Evolutionary conservation across 164 flowering plant species (phyloP).

Genomic region (Nelumbo lutea): DNA sequence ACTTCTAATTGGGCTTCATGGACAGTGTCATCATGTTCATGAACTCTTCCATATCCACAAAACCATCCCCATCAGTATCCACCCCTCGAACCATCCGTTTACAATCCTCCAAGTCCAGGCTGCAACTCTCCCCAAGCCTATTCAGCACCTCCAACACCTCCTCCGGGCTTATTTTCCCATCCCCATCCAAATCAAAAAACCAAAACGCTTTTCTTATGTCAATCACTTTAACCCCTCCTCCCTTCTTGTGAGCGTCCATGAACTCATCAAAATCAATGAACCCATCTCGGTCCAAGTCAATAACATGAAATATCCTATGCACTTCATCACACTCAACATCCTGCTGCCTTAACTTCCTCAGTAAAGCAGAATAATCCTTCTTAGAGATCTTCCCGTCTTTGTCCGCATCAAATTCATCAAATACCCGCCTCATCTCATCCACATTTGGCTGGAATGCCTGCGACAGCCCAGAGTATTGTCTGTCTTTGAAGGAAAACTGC

Average conservation of each 20-base stretch:
- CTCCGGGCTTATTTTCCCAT: conserved; percentile 70
- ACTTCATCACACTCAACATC: conserved; percentile 32
- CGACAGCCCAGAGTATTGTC: conserved; percentile 32
- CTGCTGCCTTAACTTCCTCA: conserved; percentile 46
- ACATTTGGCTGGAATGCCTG: conserved; percentile 34
- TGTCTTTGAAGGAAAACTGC: conserved; percentile 27
- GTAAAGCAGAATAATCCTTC: conserved; percentile 46
- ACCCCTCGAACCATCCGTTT: conserved; percentile 55
- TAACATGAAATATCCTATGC: conserved; percentile 48
- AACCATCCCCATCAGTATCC: conserved; percentile 69
- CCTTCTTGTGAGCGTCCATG: conserved; percentile 53
- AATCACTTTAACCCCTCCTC: conserved; percentile 43
- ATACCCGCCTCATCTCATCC: conserved; percentile 61
- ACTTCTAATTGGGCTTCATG: conserved; percentile 18
- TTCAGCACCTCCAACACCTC: conserved; percentile 49
- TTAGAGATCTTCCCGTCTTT: conserved; percentile 74
- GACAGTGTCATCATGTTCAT: conserved; percentile 69
- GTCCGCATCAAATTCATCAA: conserved; percentile 62
- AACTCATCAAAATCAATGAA: conserved; percentile 77
- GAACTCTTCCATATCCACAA: conserved; percentile 73
- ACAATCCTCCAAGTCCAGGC: conserved; percentile 56
- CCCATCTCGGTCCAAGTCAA: conserved; percentile 68
- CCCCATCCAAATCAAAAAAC: conserved; percentile 57
- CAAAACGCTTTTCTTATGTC: conserved; percentile 66
- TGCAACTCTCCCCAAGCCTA: conserved; percentile 65